Base-by-base conservation (phyloP, 129 eudicot species). In the Solidago caesia region DNA sequence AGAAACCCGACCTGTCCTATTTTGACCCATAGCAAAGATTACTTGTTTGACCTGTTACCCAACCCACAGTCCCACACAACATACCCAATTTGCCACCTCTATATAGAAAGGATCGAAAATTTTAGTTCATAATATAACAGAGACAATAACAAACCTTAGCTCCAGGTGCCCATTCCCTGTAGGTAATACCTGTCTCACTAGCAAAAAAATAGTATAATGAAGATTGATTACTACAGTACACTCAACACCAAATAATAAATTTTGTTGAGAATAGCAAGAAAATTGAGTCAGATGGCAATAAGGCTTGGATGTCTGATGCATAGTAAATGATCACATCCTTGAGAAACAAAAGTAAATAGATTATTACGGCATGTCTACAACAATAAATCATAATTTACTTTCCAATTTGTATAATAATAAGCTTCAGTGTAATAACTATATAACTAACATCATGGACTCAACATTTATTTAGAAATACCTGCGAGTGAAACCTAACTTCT, bases 151-250 rank as follows among this genome's bases (percentile, higher is more conserved):
- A 70, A 84, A 94, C 99, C 99, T 88, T 94, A 29, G 99, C 99
- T 16, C 97, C 99, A 65, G 99, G 99, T 57, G 97, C 99, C 99
- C 99, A 94, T 79, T 94, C 99, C 87, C 99, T 87, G 73, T 94
- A 94, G 52, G 99, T 94, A 72, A 91, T 87, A 73, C 99, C 99
- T 74, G 97, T 83, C 27, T 75, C 87, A 79, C 98, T 93, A 86
- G 65, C 68, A 85, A 83, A 70, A 75, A 48, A 71, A 64, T 65
- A 33, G 2, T 39, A 3, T 5, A 10, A 49, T 71, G 49, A 69
- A 45, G 47, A 16, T 57, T 45, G 39, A 33, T 33, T 33, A 33
- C 2, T 33, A 33, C 39, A 33, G 39, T 33, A 33, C 39, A 29
- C 39, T 53, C 7, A 12, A n/a, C 59, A 53, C 59, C 59, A 53